phyloP scores from a whole-genome alignment of 1,284 basidiomycete genomes.

The Cutaneotrichosporon arboriforme region DNA sequence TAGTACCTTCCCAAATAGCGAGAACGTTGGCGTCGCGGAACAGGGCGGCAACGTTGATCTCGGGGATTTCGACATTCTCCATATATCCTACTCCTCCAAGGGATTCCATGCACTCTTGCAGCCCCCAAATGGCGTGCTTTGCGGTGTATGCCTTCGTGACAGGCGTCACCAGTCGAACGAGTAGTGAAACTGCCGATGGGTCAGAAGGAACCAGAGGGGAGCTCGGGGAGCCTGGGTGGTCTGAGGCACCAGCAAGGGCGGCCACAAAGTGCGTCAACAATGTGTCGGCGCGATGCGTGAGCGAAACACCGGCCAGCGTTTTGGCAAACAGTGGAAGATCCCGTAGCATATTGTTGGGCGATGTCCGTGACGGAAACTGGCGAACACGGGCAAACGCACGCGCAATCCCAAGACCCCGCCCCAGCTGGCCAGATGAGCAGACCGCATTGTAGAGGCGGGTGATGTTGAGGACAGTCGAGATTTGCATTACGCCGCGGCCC shows the following conservation, averaged over 20 bases:
- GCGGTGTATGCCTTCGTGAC: conserved; percentile 66
- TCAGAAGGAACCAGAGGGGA: conserved; percentile 5
- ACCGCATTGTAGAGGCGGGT: conserved; percentile 64
- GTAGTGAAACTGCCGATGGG: conserved; percentile 41
- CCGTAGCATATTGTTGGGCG: conserved; percentile 52
- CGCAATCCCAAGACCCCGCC: conserved; percentile 60
- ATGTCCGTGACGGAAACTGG: conserved; percentile 46
- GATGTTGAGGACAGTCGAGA: conserved; percentile 68
- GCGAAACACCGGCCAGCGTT: conserved; percentile 57
- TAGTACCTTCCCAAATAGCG: conserved; percentile 75
- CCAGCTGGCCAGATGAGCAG: conserved; percentile 52
- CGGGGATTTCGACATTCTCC: conserved; percentile 64
- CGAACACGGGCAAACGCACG: conserved; percentile 60
- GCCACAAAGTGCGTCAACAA: conserved; percentile 60
- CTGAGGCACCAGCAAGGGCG: conserved; percentile 59
- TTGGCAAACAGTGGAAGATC: conserved; percentile 54
- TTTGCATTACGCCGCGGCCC: conserved; percentile 62
- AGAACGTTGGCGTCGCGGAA: conserved; percentile 66
- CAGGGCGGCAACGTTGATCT: conserved; percentile 35
- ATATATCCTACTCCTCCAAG: conserved; percentile 76
- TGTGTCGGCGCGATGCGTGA: conserved; percentile 61
- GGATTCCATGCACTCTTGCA: conserved; percentile 68
- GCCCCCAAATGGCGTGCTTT: conserved; percentile 58
- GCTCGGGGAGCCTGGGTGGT: conserved; percentile 52
- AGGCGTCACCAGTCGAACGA: conserved; percentile 64